These are phyloP conservation scores for Thalassiosira mediterranea DNA, from an alignment of 352 stramenopile genomes.

Conservation along the genomic window DNA sequence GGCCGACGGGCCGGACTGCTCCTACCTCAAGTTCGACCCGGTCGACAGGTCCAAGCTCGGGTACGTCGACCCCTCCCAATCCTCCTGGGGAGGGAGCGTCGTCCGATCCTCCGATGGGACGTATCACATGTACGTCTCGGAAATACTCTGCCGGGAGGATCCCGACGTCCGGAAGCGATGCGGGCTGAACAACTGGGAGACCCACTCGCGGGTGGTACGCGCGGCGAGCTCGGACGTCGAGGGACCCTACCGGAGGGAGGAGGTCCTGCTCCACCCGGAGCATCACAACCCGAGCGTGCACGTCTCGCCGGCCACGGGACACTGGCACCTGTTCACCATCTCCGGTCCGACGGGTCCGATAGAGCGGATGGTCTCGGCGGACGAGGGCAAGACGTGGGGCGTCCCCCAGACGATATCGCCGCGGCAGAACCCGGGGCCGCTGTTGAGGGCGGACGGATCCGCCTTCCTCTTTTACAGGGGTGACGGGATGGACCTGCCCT, in stretches of 20 bases:
- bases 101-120: slow-evolving; percentile 26
- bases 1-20: slow-evolving; percentile 43
- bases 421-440: slow-evolving; percentile 41
- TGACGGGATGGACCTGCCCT: slow-evolving; percentile 38
- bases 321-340: slow-evolving; percentile 49
- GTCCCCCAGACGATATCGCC: slow-evolving; percentile 24
- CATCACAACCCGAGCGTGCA: slow-evolving; percentile 52
- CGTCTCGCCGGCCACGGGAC: slow-evolving; percentile 17
- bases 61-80: slow-evolving; percentile 35
- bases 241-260: slow-evolving; percentile 25
- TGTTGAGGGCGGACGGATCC: slow-evolving; percentile 34
- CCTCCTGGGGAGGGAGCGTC: slow-evolving; percentile 38
- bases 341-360: slow-evolving; percentile 40
- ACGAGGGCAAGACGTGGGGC: slow-evolving; percentile 40
- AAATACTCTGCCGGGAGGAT: slow-evolving; percentile 40
- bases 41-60: slow-evolving; percentile 28
- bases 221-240: slow-evolving; percentile 22
- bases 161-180: slow-evolving; percentile 24
- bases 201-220: slow-evolving; percentile 32
- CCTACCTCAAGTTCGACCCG: slow-evolving; percentile 46
- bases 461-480: slow-evolving; percentile 37
- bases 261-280: slow-evolving; percentile 34
- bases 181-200: slow-evolving; percentile 36
- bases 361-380: slow-evolving; percentile 32
- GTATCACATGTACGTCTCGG: slow-evolving; percentile 50